Evolutionary conservation across 176 grass and related monocot genomes (phyloP).

Genomic region (Phyllostachys edulis): DNA sequence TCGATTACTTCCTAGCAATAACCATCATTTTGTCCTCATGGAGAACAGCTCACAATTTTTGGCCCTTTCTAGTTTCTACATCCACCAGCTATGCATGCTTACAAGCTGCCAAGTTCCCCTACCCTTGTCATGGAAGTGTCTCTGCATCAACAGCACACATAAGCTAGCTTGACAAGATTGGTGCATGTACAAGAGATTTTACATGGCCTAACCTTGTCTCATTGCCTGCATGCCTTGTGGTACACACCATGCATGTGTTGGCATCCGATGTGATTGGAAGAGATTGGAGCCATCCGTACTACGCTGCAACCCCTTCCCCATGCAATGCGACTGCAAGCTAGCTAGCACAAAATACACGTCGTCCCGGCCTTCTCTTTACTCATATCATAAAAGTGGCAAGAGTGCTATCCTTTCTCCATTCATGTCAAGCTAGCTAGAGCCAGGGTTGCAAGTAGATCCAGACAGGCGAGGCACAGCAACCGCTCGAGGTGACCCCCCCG

Average conservation of each 20-base stretch:
- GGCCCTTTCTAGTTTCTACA: slow-evolving; percentile 20
- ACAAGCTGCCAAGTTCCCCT: slow-evolving; percentile 11
- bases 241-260: background rate
- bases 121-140: slow-evolving; percentile 41
- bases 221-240: slow-evolving; percentile 30
- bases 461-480: background rate
- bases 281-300: slow-evolving; percentile 12
- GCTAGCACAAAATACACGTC: slow-evolving; percentile 18
- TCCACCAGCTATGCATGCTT: background rate
- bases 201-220: slow-evolving; percentile 51
- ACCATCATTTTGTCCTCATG: background rate
- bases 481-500: background rate
- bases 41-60: slow-evolving; percentile 45
- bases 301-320: background rate
- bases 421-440: slow-evolving; percentile 38
- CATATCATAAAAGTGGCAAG: slow-evolving; percentile 38
- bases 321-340: slow-evolving; percentile 7
- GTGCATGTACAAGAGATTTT: slow-evolving; percentile 33
- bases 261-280: slow-evolving; percentile 30
- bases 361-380: background rate
- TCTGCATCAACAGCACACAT: slow-evolving; percentile 14
- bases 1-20: background rate
- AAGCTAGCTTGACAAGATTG: slow-evolving; percentile 51
- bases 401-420: slow-evolving; percentile 23
- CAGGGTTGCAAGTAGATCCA: slow-evolving; percentile 37